Evolutionary conservation across 1,139 yeast species (phyloP).

Genomic region (Yamadazyma atmosphaerica): DNA sequence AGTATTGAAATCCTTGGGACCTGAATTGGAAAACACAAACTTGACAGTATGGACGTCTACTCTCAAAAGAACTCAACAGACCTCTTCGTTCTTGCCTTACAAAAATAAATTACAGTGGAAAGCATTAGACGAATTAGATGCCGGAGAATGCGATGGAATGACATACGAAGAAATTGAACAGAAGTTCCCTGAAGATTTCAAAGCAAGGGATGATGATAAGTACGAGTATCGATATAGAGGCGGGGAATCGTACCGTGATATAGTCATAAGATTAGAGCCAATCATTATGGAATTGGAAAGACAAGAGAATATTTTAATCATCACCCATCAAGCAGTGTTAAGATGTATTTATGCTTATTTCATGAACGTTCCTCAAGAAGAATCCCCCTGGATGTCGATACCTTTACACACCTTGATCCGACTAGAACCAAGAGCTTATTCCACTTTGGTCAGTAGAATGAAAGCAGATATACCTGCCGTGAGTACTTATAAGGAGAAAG

Average conservation of each 20-base stretch:
- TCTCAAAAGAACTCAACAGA: constrained; percentile 86
- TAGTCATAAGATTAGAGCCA: constrained; percentile 91
- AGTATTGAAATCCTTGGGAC: constrained; percentile 71
- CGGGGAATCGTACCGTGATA: constrained; percentile 95
- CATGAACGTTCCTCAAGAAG: constrained; percentile 98
- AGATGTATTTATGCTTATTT: constrained; percentile 96
- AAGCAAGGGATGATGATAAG: constrained; percentile 93
- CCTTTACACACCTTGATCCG: constrained; percentile 94
- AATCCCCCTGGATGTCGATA: constrained; percentile 98
- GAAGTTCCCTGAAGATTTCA: constrained; percentile 89
- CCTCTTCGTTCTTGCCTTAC: constrained; percentile 81
- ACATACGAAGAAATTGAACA: constrained; percentile 82
- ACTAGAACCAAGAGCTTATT: constrained; percentile 91
- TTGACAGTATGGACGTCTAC: constrained; percentile 98
- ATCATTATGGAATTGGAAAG: constrained; percentile 97
- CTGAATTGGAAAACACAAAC: constrained; percentile 58
- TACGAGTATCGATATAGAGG: constrained; percentile 95
- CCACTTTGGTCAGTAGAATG: constrained; percentile 82
- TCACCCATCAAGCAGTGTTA: constrained; percentile 96
- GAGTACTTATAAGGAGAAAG: constrained; percentile 92
- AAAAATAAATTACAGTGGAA: constrained; percentile 86
- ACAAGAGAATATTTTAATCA: constrained; percentile 91
- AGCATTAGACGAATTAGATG: constrained; percentile 95
- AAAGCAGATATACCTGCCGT: constrained; percentile 98
- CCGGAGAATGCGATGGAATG: constrained; percentile 97